Conservation (phyloP, 345 rosid genomes). For the Arabidopsis arenosa region DNA sequence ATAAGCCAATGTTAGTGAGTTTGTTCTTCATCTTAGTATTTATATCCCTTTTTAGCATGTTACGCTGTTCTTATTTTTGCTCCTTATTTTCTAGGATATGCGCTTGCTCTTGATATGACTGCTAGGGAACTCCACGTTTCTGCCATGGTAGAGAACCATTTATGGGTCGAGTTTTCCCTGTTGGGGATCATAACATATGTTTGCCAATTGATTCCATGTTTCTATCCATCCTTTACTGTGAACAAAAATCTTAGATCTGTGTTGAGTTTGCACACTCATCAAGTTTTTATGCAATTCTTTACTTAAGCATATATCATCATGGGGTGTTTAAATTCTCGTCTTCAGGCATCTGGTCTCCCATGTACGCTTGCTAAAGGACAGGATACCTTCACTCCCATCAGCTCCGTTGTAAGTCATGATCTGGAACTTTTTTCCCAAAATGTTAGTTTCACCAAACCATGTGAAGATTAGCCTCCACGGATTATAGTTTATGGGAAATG, state of each 20-base stretch:
- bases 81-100: slow-evolving; percentile 58
- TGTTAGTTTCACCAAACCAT: not conserved
- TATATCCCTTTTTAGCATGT: not conserved
- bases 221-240: not conserved
- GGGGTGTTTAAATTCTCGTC: slow-evolving; percentile 22
- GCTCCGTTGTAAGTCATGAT: slow-evolving; percentile 71
- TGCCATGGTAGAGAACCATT: slow-evolving; percentile 70
- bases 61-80: not conserved
- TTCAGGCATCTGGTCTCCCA: slow-evolving; percentile 91
- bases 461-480: not conserved
- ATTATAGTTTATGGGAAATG: not conserved
- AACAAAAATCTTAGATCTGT: not conserved
- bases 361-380: slow-evolving; percentile 94
- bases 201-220: slow-evolving; percentile 1
- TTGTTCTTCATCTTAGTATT: slow-evolving; percentile 9
- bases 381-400: slow-evolving; percentile 94
- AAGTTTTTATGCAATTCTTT: not conserved
- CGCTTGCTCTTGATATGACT: slow-evolving; percentile 93
- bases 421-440: slow-evolving; percentile 16
- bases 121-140: slow-evolving; percentile 84
- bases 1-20: not conserved
- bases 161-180: not conserved
- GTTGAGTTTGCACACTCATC: not conserved
- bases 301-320: slow-evolving; percentile 4
- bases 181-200: slow-evolving; percentile 13